Evolutionary conservation across 1,284 basidiomycete genomes (phyloP), one percentile per base, ranked within the genome.

Genomic region (Ceratobasidium sp.): DNA sequence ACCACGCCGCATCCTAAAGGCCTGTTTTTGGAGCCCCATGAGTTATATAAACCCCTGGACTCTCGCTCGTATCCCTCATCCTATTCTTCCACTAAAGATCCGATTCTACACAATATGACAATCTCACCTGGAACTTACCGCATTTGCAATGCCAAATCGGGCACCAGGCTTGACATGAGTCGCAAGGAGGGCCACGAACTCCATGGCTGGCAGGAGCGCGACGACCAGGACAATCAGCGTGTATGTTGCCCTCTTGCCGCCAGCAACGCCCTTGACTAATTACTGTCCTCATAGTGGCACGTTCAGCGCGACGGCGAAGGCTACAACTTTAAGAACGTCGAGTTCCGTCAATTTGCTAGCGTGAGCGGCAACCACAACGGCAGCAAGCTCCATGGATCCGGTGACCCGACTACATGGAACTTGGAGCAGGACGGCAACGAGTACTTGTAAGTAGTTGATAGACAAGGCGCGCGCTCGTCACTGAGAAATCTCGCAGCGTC

Each of bases 141-240:
- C 33, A 75, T 75, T 37, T 49, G 61, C 26, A 75, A 75, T n/a
- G 47, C 60, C 73, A 75, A 64, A 61, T 75, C 73, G 10, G 15
- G 31, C 47, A 75, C 73, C 23, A 56, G 53, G 5, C 53, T 75
- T 28, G 73, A 75, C 49, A 33, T 35, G 33, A 75, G 73, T 61
- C 47, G 73, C 15, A 64, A 56, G 73, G 73, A 75, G 3, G 35
- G 51, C 3, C 33, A 69, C n/a, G 49, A 37, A 23, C 54, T 75
- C 26, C 73, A 75, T 49, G 73, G 73, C 37, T 75, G 73, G 73
- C 58, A 74, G 60, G 17, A 75, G 61, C 73, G 56, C 35, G 56
- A 65, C 61, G 56, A 65, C 61, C 73, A 75, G 51, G 35, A 56
- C 47, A 75, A 75, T 51, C 73, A 75, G 45, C 73, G 65, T 31